These are phyloP conservation scores for Stenocarpella maydis DNA, from an alignment of 2,329 filamentous ascomycete species.

Conservation along the genomic window DNA sequence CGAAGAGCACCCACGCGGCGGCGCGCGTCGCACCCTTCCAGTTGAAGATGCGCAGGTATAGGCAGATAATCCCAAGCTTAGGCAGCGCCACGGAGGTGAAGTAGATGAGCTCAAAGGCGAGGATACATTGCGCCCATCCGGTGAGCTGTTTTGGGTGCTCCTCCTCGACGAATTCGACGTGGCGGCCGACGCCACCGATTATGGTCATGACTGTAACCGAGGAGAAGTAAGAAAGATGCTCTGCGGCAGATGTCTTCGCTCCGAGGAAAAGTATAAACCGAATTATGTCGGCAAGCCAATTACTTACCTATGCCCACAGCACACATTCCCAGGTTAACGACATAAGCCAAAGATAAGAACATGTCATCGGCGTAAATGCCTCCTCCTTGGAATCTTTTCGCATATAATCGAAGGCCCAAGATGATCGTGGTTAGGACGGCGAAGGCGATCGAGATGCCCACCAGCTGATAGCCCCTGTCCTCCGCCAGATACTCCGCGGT, in stretches of 20 bases:
- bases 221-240: background rate
- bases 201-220: constrained; percentile 37
- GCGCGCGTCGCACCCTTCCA: constrained; percentile 39
- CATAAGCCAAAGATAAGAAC: constrained; percentile 36
- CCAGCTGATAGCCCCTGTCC: constrained; percentile 25
- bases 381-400: constrained; percentile 36
- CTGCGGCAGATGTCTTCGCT: background rate
- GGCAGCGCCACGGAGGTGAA: constrained; percentile 42
- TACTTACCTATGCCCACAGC: constrained; percentile 37
- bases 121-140: constrained; percentile 40
- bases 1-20: constrained; percentile 37
- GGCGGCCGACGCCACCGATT: constrained; percentile 41
- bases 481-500: constrained; percentile 22
- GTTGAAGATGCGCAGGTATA: constrained; percentile 44
- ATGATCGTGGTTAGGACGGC: constrained; percentile 35
- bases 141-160: constrained; percentile 33
- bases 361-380: constrained; percentile 36
- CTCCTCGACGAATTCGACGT: constrained; percentile 37
- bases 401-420: constrained; percentile 36
- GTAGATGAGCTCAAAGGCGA: constrained; percentile 43
- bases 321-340: constrained; percentile 39
- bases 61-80: constrained; percentile 43
- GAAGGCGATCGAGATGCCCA: constrained; percentile 39
- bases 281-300: background rate
- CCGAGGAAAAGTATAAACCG: background rate